Evolutionary conservation across 169 alveolate species (phyloP).

Genomic region (Plasmodium reichenowi): DNA sequence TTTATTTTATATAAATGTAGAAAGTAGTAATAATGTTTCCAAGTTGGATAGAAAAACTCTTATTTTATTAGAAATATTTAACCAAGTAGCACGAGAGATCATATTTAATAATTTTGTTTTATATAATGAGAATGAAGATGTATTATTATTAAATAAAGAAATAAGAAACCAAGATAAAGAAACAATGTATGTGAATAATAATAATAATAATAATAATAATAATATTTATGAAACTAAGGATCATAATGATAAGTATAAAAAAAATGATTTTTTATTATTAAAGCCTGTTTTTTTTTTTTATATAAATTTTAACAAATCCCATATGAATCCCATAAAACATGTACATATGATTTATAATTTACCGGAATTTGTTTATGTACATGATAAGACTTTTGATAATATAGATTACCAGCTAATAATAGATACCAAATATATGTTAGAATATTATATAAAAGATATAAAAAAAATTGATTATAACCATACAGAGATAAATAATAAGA

Average conservation of each 20-base stretch:
- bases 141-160: too few relatives aligned
- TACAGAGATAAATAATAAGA: slow-evolving; percentile 10
- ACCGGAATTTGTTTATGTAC: slow-evolving; percentile 47
- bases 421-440: slow-evolving; percentile 1
- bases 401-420: neutral
- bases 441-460: slow-evolving; percentile 22
- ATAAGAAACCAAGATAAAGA: neutral
- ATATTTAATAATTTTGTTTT: slow-evolving; percentile 15
- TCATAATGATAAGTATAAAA: neutral
- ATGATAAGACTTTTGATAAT: slow-evolving; percentile 14
- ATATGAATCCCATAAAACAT: slow-evolving; percentile 29
- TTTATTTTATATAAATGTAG: slow-evolving; percentile 48
- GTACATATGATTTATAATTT: slow-evolving; percentile 15
- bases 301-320: slow-evolving; percentile 21
- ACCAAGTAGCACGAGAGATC: slow-evolving; percentile 21
- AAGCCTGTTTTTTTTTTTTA: slow-evolving; percentile 61
- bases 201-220: neutral
- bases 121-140: slow-evolving; percentile 19
- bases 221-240: neutral
- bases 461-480: neutral
- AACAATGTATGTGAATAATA: neutral
- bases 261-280: neutral
- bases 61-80: slow-evolving; percentile 30
- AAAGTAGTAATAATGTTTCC: slow-evolving; percentile 19
- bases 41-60: slow-evolving; percentile 38